Evolutionary conservation across 768 basidiomycete species (phyloP), one percentile per base, ranked within the genome.

Genomic region (Leccinum longicurvipes): DNA sequence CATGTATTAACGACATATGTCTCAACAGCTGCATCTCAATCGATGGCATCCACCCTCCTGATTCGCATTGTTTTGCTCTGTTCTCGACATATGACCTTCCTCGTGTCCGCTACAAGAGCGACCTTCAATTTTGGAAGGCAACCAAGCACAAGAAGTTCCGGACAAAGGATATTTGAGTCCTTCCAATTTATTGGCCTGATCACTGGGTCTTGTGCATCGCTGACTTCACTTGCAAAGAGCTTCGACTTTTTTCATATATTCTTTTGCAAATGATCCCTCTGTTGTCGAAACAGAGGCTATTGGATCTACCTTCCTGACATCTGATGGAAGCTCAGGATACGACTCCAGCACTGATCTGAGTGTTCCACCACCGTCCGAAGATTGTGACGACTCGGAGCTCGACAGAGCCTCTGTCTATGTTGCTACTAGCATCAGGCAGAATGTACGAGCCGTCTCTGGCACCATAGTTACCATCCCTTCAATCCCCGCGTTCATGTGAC

Each of bases 191-290:
- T 17, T 28, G 12, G 1, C 47, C 54, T 32, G n/a, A 11, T 1
- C 48, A 50, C 14, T 55, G 49, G 54, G 49, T 55, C 8, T 9
- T 55, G 10, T 46, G 49, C 8, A 1, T 45, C 1, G 42, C 24
- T 24, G 19, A 55, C 23, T 8, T 48, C 27, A 8, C 28, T 11
- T 4, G 3, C 5, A 4, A 4, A 7, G 36, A 54, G 14, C 54
- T 55, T 3, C n/a, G 6, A 6, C 54, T 55, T 15, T 55, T 55
- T 28, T n/a, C n/a, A n/a, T n/a, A n/a, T n/a, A n/a, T n/a, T n/a
- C n/a, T n/a, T n/a, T n/a, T n/a, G n/a, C n/a, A n/a, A n/a, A n/a
- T n/a, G n/a, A n/a, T n/a, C n/a, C n/a, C n/a, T n/a, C n/a, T n/a
- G n/a, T n/a, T n/a, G n/a, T n/a, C n/a, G n/a, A n/a, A n/a, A n/a